Evolutionary conservation across 1,139 yeast species (phyloP), one percentile per base, ranked within the genome.

Genomic region (Pichia kudriavzevii): DNA sequence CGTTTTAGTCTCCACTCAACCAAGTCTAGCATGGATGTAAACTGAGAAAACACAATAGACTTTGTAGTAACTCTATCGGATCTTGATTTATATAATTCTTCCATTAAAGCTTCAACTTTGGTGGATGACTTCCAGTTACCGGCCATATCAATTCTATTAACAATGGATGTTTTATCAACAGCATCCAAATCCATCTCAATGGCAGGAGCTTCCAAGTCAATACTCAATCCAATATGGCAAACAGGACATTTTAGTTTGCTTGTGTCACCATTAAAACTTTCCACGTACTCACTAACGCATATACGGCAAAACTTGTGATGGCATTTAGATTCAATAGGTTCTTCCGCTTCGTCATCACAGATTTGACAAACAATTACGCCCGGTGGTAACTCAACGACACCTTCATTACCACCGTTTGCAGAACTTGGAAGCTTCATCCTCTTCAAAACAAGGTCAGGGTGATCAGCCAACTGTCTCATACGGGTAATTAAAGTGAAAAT

Each of bases 291-390:
- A 45, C 71, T 76, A 39, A 91, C 75, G 56, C 99, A 91, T 67
- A 91, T 67, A 26, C 99, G 71, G 55, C 99, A 91, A 54, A 91
- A 91, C 39, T 74, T 72, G 52, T 91, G 99, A 48, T 83, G 95
- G 55, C 98, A 91, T 54, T 80, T 82, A 2, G 95, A 82, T 55
- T 83, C 88, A 32, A 93, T 85, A 0, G 98, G 95, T 44, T 91
- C 98, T 57, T 91, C 97, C 0, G 98, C 95, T 58, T 87, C 96
- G 53, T 93, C 98, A 48, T 88, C 97, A 60, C 99, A 93, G 19
- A 91, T 58, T 47, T 84, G 93, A 55, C 98, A 91, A 31, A 93
- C 80, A 19, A 87, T 70, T 1, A 80, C 79, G 11, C 85, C 87
- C 14, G 66, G 67, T 3, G 51, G 20, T 16, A 28, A 26, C 8